These are phyloP conservation scores for Cordyceps militaris DNA, from an alignment of 2,329 filamentous ascomycete species.

Conservation along the genomic window DNA sequence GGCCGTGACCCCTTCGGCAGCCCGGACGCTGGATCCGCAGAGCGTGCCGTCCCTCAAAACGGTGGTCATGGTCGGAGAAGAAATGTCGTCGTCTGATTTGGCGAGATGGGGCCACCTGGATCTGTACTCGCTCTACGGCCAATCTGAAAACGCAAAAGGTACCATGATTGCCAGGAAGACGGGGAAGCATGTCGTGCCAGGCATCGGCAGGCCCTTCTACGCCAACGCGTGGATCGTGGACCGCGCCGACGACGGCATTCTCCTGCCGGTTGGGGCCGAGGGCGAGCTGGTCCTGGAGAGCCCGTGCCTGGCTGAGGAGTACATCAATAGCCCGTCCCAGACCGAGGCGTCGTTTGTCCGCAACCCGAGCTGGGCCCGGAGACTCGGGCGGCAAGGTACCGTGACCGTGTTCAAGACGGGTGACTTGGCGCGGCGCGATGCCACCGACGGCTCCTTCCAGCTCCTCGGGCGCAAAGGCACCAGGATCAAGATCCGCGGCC, in stretches of 20 bases:
- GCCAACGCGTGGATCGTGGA: conserved; percentile 8
- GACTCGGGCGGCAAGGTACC: not conserved
- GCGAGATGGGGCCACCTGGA: conserved; percentile 1
- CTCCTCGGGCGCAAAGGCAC: conserved; percentile 4
- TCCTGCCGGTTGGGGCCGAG: not conserved
- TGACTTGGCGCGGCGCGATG: not conserved
- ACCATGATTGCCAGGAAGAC: not conserved
- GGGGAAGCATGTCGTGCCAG: not conserved
- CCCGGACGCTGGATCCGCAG: not conserved
- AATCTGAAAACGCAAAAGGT: conserved; percentile 2
- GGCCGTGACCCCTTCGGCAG: not conserved
- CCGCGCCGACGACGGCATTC: not conserved
- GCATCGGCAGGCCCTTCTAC: not conserved
- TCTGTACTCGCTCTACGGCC: conserved; percentile 6
- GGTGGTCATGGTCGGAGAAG: conserved; percentile 4
- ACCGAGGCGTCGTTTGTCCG: not conserved
- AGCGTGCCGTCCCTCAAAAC: not conserved
- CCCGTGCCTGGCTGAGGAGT: not conserved
- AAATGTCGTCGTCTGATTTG: not conserved
- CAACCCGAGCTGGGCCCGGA: not conserved
- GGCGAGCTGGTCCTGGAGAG: conserved; percentile 2
- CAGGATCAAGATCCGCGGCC: conserved; percentile 1
- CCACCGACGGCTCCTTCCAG: conserved; percentile 1
- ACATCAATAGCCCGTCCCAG: not conserved
- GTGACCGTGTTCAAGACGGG: not conserved